phyloP scores from a whole-genome alignment of 2,329 filamentous ascomycete species.

The Alternaria sp. region DNA sequence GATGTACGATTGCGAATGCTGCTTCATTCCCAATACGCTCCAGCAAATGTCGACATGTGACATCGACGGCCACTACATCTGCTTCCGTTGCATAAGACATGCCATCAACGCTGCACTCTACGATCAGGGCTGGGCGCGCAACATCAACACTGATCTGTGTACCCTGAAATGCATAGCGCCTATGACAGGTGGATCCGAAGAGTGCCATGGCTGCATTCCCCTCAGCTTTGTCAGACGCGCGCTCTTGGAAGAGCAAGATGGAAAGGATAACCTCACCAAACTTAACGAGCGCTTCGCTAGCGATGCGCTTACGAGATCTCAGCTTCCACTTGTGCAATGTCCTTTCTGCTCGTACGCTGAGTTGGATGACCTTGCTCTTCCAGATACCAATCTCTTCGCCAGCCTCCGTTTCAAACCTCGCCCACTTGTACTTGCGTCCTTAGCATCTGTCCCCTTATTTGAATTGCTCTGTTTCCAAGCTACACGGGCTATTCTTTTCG shows the following conservation, averaged over 20 bases:
- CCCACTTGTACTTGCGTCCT: slow-evolving; percentile 38
- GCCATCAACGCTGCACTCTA: slow-evolving; percentile 88
- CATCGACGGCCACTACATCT: slow-evolving; percentile 74
- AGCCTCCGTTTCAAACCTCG: slow-evolving; percentile 40
- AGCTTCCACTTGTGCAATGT: slow-evolving; percentile 80
- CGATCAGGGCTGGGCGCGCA: slow-evolving; percentile 89
- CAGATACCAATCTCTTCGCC: slow-evolving; percentile 35
- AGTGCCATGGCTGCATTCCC: slow-evolving; percentile 77
- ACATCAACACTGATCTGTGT: slow-evolving; percentile 74
- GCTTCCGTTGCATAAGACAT: slow-evolving; percentile 82
- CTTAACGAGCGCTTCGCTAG: slow-evolving; percentile 82
- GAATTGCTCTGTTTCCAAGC: slow-evolving; percentile 41
- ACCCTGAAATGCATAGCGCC: slow-evolving; percentile 87
- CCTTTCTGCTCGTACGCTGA: slow-evolving; percentile 94
- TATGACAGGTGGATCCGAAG: slow-evolving; percentile 58
- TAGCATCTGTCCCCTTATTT: slow-evolving; percentile 41
- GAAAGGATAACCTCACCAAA: slow-evolving; percentile 74
- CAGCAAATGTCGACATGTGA: slow-evolving; percentile 79
- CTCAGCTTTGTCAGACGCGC: slow-evolving; percentile 75
- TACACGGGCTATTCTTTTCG: slow-evolving; percentile 64
- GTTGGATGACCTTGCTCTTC: slow-evolving; percentile 65
- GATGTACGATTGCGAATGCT: slow-evolving; percentile 77
- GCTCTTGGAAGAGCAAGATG: slow-evolving; percentile 73
- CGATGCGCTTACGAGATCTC: slow-evolving; percentile 76
- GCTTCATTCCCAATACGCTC: slow-evolving; percentile 74